Evolutionary conservation across 495 filamentous ascomycete species (phyloP).

Genomic region (Neurospora sp.): DNA sequence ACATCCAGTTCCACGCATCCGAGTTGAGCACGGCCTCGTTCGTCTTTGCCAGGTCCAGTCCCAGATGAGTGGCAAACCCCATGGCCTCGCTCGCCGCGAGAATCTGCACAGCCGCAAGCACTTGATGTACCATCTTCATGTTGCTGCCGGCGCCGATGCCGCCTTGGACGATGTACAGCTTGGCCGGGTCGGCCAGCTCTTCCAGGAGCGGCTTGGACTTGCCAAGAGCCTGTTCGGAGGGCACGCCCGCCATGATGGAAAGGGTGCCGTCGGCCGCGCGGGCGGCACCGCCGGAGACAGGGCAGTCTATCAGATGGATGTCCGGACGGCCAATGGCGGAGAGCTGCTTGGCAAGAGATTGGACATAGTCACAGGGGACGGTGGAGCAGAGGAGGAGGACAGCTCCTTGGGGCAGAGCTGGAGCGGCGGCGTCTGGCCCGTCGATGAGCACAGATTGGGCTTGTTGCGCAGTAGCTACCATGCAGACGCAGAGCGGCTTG

Average conservation of each 20-base stretch:
- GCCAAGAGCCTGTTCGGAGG: conserved; percentile 42
- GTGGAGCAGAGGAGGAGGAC: conserved; percentile 67
- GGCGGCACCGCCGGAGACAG: conserved; percentile 67
- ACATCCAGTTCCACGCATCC: conserved; percentile 71
- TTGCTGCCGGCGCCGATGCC: conserved; percentile 73
- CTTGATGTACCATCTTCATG: conserved; percentile 82
- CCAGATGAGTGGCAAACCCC: conserved; percentile 60
- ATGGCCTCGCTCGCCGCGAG: conserved; percentile 61
- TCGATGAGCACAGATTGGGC: conserved; percentile 57
- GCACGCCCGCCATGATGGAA: conserved; percentile 68
- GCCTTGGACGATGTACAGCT: conserved; percentile 64
- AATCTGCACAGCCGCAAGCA: conserved; percentile 70
- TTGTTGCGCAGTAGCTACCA: conserved; percentile 72
- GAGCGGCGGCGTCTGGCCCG: conserved; percentile 45
- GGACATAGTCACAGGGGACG: conserved; percentile 56
- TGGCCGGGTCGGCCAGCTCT: conserved; percentile 48
- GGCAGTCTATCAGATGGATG: conserved; percentile 60
- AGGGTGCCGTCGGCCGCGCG: conserved; percentile 68
- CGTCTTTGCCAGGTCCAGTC: conserved; percentile 49
- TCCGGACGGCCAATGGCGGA: conserved; percentile 46
- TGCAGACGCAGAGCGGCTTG: conserved; percentile 57
- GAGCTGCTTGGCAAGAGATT: conserved; percentile 48
- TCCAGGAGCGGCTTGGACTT: conserved; percentile 51
- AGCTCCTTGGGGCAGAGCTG: conserved; percentile 45
- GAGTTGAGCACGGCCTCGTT: conserved; percentile 48